Conservation (phyloP, 1,284 basidiomycete species). For the Phaffia rhodozyma region DNA sequence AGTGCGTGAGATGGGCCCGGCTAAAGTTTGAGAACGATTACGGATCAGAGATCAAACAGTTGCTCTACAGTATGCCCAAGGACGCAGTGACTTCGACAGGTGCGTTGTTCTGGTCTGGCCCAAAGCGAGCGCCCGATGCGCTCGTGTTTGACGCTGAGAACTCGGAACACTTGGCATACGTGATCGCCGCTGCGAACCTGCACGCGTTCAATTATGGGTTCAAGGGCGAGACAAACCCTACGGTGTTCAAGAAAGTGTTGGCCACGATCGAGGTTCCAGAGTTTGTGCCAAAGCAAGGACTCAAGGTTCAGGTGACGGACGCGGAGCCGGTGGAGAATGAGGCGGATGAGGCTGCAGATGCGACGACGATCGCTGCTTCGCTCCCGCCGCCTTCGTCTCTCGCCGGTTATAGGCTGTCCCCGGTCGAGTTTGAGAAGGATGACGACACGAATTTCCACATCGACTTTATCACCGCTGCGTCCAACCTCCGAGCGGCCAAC, state of each 20-base stretch:
- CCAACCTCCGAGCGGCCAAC: conserved; percentile 92
- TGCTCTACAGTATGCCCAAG: conserved; percentile 87
- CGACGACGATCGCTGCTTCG: conserved; percentile 45
- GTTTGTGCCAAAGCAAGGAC: conserved; percentile 81
- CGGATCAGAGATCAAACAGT: conserved; percentile 84
- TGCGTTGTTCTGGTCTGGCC: conserved; percentile 93
- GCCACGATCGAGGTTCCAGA: conserved; percentile 81
- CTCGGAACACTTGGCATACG: conserved; percentile 73
- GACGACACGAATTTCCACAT: conserved; percentile 98
- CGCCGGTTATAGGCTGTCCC: conserved; percentile 84
- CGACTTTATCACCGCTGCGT: conserved; percentile 97
- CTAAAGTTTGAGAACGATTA: conserved; percentile 93
- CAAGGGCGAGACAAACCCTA: conserved; percentile 72
- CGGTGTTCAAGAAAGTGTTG: conserved; percentile 70
- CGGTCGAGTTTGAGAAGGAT: conserved; percentile 99
- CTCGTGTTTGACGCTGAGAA: conserved; percentile 75
- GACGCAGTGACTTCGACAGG: conserved; percentile 80
- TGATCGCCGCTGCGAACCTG: conserved; percentile 88
- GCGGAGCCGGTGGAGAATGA: conserved; percentile 67
- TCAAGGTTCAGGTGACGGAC: conserved; percentile 92
- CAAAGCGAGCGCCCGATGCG: conserved; percentile 94
- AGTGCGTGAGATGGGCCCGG: conserved; percentile 95
- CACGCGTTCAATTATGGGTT: conserved; percentile 98
- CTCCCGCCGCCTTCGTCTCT: conserved; percentile 80
- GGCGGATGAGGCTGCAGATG: conserved; percentile 24